Evolutionary conservation across 2,329 filamentous ascomycete species (phyloP).

Genomic region (Myriosclerotinia duriaeana): DNA sequence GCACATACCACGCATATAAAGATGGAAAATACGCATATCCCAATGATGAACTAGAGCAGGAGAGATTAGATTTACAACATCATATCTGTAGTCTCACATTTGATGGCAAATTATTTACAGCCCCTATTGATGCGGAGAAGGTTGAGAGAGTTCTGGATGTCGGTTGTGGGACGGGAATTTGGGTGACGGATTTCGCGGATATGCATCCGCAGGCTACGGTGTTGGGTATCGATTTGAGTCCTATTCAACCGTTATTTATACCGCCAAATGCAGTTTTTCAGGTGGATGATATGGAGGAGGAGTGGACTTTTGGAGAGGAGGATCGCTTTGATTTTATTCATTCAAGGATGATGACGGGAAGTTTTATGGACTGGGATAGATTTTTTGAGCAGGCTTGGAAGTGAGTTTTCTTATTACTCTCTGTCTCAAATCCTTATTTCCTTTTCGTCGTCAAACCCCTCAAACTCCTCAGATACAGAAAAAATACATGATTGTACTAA

Average conservation of each 20-base stretch:
- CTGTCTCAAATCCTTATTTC: too few relatives aligned
- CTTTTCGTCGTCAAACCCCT: too few relatives aligned
- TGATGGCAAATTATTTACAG: slow-evolving; percentile 1
- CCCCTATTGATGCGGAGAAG: not conserved
- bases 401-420: not conserved
- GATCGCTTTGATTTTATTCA: slow-evolving; percentile 31
- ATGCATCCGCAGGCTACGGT: slow-evolving; percentile 15
- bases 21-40: slow-evolving; percentile 44
- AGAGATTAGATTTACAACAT: slow-evolving; percentile 43
- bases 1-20: slow-evolving; percentile 44
- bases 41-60: slow-evolving; percentile 58
- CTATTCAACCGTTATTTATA: slow-evolving; percentile 45
- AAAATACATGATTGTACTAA: not conserved
- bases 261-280: slow-evolving; percentile 57
- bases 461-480: too few relatives aligned
- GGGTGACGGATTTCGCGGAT: slow-evolving; percentile 22
- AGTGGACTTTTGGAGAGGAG: slow-evolving; percentile 49
- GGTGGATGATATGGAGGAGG: slow-evolving; percentile 58
- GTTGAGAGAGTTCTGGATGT: slow-evolving; percentile 20
- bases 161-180: slow-evolving; percentile 21
- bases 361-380: slow-evolving; percentile 15
- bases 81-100: slow-evolving; percentile 29
- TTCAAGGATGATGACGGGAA: slow-evolving; percentile 21
- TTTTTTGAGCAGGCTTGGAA: slow-evolving; percentile 18
- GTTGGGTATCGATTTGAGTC: slow-evolving; percentile 25